Base-by-base conservation (phyloP, 495 filamentous ascomycete species). In the Clavariopsis aquatica region DNA sequence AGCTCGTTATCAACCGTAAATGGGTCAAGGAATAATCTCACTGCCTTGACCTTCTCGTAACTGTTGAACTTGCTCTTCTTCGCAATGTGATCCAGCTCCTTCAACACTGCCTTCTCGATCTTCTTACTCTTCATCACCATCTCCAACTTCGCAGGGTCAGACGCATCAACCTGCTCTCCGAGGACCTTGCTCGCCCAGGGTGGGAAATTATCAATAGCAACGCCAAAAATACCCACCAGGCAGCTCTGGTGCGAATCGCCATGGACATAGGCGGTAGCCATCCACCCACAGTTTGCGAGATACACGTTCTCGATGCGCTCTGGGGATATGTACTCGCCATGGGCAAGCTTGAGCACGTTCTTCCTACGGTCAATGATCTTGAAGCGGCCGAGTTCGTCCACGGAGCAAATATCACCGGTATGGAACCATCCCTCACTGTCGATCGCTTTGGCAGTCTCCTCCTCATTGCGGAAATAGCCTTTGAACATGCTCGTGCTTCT, bases 291-390 rank as follows among this genome's bases (percentile, higher is more conserved):
- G 78, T 88, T 89, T 38, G 89, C 89, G 60, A 96, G 82, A 73
- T 92, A 90, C 19, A 95, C 85, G 77, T 96, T 96, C 81, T 98
- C 94, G 71, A 98, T 87, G 29, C 93, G 90, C 79, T 98, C 94
- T 24, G 94, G 94, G 28, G 92, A 97, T 69, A 98, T 90, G 75
- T 98, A 98, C 80, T 98, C 94, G 74, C 94, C 94, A 75, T 98
- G 94, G 0, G 94, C 89, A 46, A 98, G 84, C 83, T 98, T 98
- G 72, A 98, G 87, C 17, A 98, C 90, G 76, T 98, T 98, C 88
- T 98, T 98, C 71, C 92, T 87, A 66, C 94, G 92, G 77, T 98
- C 94, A 70, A 98, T 88, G 76, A 98, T 93, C 69, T 84, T 85
- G 79, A 98, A 89, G 59, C 95, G 90, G 60, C 94, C 94, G 70